A percentile compares a stretch with the other conserved stretches of the same genome.
Evolutionary conservation across 129 eudicot species (phyloP).

Genomic region (Artemisia tridentata): DNA sequence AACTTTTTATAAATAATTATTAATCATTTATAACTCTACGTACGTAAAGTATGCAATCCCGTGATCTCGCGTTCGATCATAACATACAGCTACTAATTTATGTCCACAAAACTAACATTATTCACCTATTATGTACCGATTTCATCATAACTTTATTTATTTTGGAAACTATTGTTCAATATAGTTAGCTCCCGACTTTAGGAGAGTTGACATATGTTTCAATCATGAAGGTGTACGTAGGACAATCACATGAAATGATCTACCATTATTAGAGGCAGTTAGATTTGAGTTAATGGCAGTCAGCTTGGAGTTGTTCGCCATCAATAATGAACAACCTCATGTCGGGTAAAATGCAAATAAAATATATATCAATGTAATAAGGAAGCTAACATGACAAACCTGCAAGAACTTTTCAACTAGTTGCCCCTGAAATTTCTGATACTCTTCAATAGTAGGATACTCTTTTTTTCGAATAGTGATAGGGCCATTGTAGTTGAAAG

Average conservation of each 20-base stretch:
- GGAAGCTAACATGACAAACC: conserved; percentile 18
- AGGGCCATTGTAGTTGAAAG: conserved; percentile 39
- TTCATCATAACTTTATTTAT: not conserved
- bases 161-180: not conserved
- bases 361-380: not conserved
- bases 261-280: not conserved
- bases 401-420: conserved; percentile 25
- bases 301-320: not conserved
- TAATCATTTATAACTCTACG: too few species aligned
- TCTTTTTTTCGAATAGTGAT: conserved; percentile 11
- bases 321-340: not conserved
- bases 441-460: conserved; percentile 31
- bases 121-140: too few species aligned
- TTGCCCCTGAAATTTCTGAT: conserved; percentile 32
- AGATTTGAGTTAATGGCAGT: not conserved
- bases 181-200: not conserved
- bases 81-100: too few species aligned
- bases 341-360: not conserved
- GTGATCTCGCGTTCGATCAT: too few species aligned
- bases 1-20: too few species aligned
- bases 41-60: too few species aligned
- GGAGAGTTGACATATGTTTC: not conserved
- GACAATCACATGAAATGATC: conserved; percentile 23
- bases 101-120: too few species aligned
- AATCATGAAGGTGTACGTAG: not conserved